phyloP scores from a whole-genome alignment of 345 rosid species.

The Gynandropsis gynandra region DNA sequence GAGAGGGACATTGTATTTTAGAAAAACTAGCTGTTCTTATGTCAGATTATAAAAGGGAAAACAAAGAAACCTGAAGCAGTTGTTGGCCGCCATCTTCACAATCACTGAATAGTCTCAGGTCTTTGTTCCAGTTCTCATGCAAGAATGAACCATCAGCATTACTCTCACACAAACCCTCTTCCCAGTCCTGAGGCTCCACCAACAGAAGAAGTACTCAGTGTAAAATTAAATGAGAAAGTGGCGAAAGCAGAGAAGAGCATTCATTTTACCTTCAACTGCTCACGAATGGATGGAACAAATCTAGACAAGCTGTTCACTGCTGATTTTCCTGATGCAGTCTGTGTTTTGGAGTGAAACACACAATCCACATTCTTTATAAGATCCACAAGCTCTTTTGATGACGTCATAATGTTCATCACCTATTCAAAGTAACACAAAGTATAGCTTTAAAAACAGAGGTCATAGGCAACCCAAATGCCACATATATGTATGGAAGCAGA shows the following conservation, averaged over 20 bases:
- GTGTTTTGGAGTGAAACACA: constrained; percentile 50
- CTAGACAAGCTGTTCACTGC: constrained; percentile 35
- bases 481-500: no score
- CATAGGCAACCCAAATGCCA: constrained; percentile 11
- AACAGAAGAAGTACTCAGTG: no score
- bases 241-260: background rate
- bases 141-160: constrained; percentile 87
- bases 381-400: constrained; percentile 61
- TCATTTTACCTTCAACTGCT: constrained; percentile 61
- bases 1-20: no score
- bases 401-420: constrained; percentile 62
- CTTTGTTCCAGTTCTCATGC: constrained; percentile 90
- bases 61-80: constrained; percentile 63
- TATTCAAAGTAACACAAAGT: constrained; percentile 27
- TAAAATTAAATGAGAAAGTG: background rate
- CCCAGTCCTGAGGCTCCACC: constrained; percentile 72
- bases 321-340: constrained; percentile 46
- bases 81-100: constrained; percentile 85
- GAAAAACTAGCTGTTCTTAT: no score
- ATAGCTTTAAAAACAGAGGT: constrained; percentile 9
- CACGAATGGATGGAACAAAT: constrained; percentile 61
- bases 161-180: constrained; percentile 79
- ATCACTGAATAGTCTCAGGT: constrained; percentile 60
- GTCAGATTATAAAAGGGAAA: constrained; percentile 14
- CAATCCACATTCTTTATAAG: constrained; percentile 58